Base-by-base conservation (phyloP, 768 basidiomycete genomes). In the Boletus subcaerulescens region DNA sequence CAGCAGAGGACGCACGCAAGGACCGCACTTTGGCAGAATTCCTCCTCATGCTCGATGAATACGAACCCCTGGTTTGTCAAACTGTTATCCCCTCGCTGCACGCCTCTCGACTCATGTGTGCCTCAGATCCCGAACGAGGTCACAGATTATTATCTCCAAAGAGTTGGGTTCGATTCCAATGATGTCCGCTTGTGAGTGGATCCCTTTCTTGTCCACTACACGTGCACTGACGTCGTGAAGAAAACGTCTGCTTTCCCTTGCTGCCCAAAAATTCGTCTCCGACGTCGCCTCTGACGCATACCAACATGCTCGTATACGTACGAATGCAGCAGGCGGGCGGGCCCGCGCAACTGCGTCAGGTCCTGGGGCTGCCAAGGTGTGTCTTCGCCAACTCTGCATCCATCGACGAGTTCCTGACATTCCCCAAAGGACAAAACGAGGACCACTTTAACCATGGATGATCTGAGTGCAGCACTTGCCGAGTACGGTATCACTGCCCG, bases 261-360 rank as follows among this genome's bases (percentile, higher is more conserved):
- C 97, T 3, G 93, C 97, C 0, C 97, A 99, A 67, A 98, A 98
- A 67, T 98, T 99, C 68, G 87, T 98, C 42, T 91, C 94, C 8
- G 96, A 98, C 67, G 95, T 99, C 52, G 90, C 96, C 3, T 84
- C 91, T 3, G 97, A 99, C 70, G 94, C 97, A 11, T 98, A 92
- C 73, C 94, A 98, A 66, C 96, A 98, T 72, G 97, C 97, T 9
- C 90, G 96, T 31, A 91, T 98, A 64, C 85, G 97, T 36, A 91
- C 92, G 2, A 96, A 92, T 56, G 93, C 91, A 35, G 68, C 86
- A 6, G 83, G 87, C 29, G 88, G 91, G 36, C 80, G 91, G 15
- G 77, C 84, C 29, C 79, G 88, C 26, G 77, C 81, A 12, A 77
- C 80, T 2, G 65, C 76, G 26, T 65, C 74, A 12, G 87, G 85